Evolutionary conservation across 306 rosid genomes (phyloP), one percentile per base, ranked within the genome.

Genomic region (Vigna reflexopilosa): DNA sequence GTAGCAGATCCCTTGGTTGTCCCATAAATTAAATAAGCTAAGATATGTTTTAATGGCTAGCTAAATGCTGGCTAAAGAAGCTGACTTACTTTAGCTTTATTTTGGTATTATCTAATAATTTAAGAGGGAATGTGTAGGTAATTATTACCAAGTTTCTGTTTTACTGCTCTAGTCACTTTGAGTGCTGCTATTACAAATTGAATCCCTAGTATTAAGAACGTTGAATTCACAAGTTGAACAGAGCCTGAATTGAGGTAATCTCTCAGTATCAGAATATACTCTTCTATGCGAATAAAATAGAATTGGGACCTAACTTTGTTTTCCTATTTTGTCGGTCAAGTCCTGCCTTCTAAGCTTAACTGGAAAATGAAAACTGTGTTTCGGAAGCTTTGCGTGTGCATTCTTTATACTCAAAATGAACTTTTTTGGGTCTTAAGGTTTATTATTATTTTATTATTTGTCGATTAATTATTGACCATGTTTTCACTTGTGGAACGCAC

Each of bases 391-490:
- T 68, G 32, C 32, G 62, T 30, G 75, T 62, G 2, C 58, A 17
- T 14, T 48, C 34, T 44, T 42, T 17, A 77, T 36, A 34, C 2
- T 44, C 30, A 9, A 69, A 32, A 24, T 15, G 34, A 26, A 17
- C 11, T 2, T 3, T 10, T 54, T 28, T 34, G 55, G 10, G 34
- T 61, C 50, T 16, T n/a, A 55, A 17, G 62, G 34, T 44, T 55
- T 48, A 68, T 3, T 50, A 20, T 17, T 75, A 15, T 50, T 19
- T 40, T 34, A 14, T 16, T 38, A 42, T 52, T 19, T 55, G 44
- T 62, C 44, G 59, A 55, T 59, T 30, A 40, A 19, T 66, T 58
- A 51, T 73, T 67, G 45, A 30, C 34, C 45, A 57, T 55, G 30
- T 22, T 20, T 77, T 17, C 42, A 13, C 58, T 14, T 54, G 4